A percentile compares a stretch with the other conserved stretches of the same genome.
phyloP scores from a whole-genome alignment of 345 rosid genomes.

The Populus davidiana region DNA sequence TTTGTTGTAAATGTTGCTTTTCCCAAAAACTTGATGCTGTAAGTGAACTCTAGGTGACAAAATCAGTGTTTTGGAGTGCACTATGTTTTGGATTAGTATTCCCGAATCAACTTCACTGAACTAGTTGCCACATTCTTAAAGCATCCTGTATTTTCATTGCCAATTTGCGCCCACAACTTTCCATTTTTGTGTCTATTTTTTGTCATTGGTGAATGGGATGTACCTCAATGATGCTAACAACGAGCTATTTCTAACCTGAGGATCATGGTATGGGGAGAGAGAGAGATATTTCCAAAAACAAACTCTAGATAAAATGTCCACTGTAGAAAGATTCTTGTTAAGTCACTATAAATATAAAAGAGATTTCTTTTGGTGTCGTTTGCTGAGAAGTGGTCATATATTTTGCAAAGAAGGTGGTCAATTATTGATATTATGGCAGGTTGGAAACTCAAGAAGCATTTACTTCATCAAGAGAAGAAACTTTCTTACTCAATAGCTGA shows the following conservation, averaged over 20 bases:
- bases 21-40: not conserved
- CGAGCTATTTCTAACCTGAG: not conserved
- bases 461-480: too few relatives aligned
- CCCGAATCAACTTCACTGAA: not conserved
- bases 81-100: not conserved
- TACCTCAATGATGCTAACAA: not conserved
- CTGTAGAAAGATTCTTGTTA: too few relatives aligned
- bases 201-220: not conserved
- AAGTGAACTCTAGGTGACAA: too few relatives aligned
- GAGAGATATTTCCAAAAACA: not conserved
- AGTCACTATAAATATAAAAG: too few relatives aligned
- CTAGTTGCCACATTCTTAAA: not conserved
- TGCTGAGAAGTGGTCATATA: too few relatives aligned
- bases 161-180: not conserved
- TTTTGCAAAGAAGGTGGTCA: too few relatives aligned
- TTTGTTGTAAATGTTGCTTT: not conserved
- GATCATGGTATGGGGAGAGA: not conserved
- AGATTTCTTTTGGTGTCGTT: too few relatives aligned
- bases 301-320: too few relatives aligned
- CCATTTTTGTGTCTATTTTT: not conserved
- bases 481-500: too few relatives aligned
- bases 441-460: too few relatives aligned
- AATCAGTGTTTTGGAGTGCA: too few relatives aligned
- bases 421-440: too few relatives aligned
- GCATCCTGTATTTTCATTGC: not conserved